Evolutionary conservation across 768 basidiomycete genomes (phyloP).

Genomic region (Russula sp.): DNA sequence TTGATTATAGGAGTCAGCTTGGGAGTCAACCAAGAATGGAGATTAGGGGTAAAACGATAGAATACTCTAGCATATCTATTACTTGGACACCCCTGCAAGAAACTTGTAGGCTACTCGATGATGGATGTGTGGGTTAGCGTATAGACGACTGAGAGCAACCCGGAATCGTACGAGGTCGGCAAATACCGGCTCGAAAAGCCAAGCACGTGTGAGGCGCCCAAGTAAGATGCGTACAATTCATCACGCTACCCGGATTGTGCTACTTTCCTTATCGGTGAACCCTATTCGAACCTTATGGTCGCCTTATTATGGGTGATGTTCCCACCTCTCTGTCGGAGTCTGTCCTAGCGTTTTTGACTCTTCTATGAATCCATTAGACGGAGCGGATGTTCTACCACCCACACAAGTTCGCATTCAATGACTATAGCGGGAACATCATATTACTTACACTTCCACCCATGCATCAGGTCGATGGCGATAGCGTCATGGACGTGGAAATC

Average conservation of each 20-base stretch:
- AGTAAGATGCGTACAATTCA: too few species aligned
- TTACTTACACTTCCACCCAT: background rate
- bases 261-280: background rate
- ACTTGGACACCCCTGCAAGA: too few species aligned
- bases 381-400: background rate
- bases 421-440: background rate
- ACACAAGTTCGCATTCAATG: conserved; percentile 1
- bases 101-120: too few species aligned
- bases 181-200: conserved; percentile 11
- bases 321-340: background rate
- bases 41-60: conserved; percentile 18
- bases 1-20: background rate
- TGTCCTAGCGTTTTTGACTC: background rate
- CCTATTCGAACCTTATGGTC: too few species aligned
- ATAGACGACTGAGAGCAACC: background rate
- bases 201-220: too few species aligned
- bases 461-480: conserved; percentile 8
- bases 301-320: background rate
- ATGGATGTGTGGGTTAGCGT: too few species aligned
- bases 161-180: background rate
- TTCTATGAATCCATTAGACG: background rate
- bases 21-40: conserved; percentile 13
- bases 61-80: too few species aligned
- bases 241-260: background rate
- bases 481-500: conserved; percentile 7